phyloP scores from a whole-genome alignment of 2,329 filamentous ascomycete genomes.

The Moelleriella libera region DNA sequence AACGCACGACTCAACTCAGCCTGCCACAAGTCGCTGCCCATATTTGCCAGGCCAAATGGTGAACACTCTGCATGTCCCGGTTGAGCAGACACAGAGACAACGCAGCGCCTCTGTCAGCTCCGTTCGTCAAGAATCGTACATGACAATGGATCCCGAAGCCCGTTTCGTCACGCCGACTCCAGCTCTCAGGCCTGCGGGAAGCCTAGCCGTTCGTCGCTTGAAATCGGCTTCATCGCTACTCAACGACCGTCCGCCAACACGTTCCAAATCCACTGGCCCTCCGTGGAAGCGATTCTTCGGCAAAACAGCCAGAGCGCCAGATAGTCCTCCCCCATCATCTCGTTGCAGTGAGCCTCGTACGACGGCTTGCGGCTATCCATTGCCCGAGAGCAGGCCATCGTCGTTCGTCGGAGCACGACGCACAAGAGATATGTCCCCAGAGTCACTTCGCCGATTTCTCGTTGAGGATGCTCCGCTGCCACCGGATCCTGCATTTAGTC shows the following conservation, averaged over 20 bases:
- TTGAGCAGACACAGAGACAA: constrained; percentile 44
- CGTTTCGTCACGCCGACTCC: constrained; percentile 60
- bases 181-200: constrained; percentile 22
- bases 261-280: constrained; percentile 33
- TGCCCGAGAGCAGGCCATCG: background rate
- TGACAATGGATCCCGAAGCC: constrained; percentile 66
- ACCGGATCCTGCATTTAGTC: constrained; percentile 12
- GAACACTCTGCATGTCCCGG: constrained; percentile 71
- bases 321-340: background rate
- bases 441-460: constrained; percentile 37
- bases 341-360: background rate
- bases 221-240: constrained; percentile 16
- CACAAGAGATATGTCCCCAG: constrained; percentile 39
- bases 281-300: constrained; percentile 38
- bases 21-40: constrained; percentile 67
- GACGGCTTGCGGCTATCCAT: background rate
- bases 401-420: constrained; percentile 23
- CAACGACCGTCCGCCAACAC: constrained; percentile 24
- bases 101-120: constrained; percentile 55
- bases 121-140: constrained; percentile 41
- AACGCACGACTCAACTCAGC: constrained; percentile 56
- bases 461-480: constrained; percentile 26
- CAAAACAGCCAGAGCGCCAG: constrained; percentile 17
- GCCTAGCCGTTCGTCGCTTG: constrained; percentile 11
- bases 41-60: constrained; percentile 77